Evolutionary conservation across 2,329 filamentous ascomycete species (phyloP).

Genomic region (Cercospora beticola): DNA sequence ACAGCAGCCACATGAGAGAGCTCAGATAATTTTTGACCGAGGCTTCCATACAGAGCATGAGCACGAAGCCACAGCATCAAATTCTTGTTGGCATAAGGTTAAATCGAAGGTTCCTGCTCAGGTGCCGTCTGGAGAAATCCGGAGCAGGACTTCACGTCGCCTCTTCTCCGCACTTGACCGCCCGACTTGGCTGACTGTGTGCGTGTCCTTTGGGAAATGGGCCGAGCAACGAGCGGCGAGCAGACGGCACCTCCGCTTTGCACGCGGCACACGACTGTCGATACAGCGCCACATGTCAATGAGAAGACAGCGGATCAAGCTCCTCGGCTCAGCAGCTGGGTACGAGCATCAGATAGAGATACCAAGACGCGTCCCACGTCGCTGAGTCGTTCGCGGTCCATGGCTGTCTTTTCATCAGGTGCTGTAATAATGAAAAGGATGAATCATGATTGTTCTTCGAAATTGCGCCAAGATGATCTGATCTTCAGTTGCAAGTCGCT

Average conservation of each 20-base stretch:
- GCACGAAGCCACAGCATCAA: constrained; percentile 1
- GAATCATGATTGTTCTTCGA: not conserved
- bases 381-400: not conserved
- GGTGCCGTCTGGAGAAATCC: not conserved
- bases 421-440: not conserved
- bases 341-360: not conserved
- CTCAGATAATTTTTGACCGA: constrained; percentile 7
- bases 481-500: not conserved
- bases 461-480: not conserved
- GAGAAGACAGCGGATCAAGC: not conserved
- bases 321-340: not conserved
- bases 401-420: not conserved
- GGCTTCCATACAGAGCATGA: constrained; percentile 2
- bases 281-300: not conserved
- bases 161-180: constrained; percentile 3
- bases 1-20: constrained; percentile 8
- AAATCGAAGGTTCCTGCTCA: not conserved
- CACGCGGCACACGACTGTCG: not conserved
- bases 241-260: constrained; percentile 7
- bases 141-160: not conserved
- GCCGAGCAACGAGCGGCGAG: constrained; percentile 5
- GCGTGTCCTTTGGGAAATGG: not conserved
- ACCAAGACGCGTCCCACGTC: not conserved
- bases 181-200: constrained; percentile 1
- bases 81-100: constrained; percentile 3